A percentile compares a stretch with the other conserved stretches of the same genome.
Conservation (phyloP, 495 filamentous ascomycete species). For the Penicillium salamii region DNA sequence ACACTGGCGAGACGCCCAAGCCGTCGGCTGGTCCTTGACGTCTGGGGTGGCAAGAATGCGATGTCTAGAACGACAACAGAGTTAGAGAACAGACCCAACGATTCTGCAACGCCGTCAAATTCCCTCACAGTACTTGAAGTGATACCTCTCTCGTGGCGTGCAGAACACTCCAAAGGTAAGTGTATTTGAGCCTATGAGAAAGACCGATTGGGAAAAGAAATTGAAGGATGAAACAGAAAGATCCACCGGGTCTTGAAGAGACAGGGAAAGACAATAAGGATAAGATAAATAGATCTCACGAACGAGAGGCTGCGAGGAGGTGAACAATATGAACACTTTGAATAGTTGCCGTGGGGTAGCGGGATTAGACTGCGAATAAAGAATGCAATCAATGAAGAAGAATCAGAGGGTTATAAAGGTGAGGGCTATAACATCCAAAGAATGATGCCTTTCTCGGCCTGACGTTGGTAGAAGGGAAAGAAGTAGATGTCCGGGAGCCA, state of each 20-base stretch:
- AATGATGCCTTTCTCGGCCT: not conserved
- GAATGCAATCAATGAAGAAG: not conserved
- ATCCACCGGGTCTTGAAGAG: not conserved
- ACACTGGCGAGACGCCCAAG: slow-evolving; percentile 20
- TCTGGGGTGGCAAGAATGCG: slow-evolving; percentile 8
- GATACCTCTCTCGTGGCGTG: not conserved
- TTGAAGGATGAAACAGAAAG: not conserved
- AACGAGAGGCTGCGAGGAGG: not conserved
- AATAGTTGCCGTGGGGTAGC: not conserved
- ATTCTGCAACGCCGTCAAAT: not conserved
- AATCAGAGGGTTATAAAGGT: not conserved
- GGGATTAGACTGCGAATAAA: not conserved
- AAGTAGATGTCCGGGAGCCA: slow-evolving; percentile 6
- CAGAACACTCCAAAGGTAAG: not conserved
- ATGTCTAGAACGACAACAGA: slow-evolving; percentile 13
- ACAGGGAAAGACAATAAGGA: not conserved
- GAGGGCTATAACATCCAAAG: not conserved
- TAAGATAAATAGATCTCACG: not conserved
- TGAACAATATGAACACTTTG: not conserved
- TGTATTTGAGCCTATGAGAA: not conserved
- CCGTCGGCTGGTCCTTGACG: slow-evolving; percentile 14
- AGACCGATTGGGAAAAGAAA: not conserved
- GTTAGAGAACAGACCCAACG: slow-evolving; percentile 17
- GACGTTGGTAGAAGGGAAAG: not conserved
- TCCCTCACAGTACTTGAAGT: slow-evolving; percentile 9